Evolutionary conservation across 129 eudicot species (phyloP).

Genomic region (Pittosporum tobira): DNA sequence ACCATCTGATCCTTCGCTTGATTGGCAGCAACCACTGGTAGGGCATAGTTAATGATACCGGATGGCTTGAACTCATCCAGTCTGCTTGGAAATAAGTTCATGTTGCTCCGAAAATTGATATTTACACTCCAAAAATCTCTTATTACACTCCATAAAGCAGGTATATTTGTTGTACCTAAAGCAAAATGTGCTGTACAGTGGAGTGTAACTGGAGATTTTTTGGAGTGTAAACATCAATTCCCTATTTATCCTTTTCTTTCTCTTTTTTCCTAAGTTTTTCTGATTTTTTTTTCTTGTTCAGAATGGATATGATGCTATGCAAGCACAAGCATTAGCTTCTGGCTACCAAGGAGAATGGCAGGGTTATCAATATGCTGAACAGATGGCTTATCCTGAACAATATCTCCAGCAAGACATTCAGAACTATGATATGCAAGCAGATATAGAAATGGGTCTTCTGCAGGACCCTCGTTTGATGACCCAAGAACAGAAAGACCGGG

Average conservation of each 20-base stretch:
- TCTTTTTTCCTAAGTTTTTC: not conserved
- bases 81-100: not conserved
- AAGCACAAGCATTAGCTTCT: slow-evolving; percentile 49
- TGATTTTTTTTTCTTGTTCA: slow-evolving; percentile 19
- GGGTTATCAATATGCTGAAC: slow-evolving; percentile 82
- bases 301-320: slow-evolving; percentile 81
- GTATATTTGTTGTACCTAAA: too few species aligned
- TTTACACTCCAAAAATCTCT: too few species aligned
- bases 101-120: too few species aligned
- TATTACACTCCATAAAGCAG: too few species aligned
- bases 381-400: slow-evolving; percentile 71
- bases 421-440: slow-evolving; percentile 56
- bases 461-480: slow-evolving; percentile 80
- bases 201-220: too few species aligned
- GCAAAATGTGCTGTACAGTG: too few species aligned
- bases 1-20: slow-evolving; percentile 69
- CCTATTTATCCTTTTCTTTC: not conserved
- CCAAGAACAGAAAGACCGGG: slow-evolving; percentile 97
- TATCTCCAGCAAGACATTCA: slow-evolving; percentile 62
- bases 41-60: slow-evolving; percentile 10
- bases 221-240: too few species aligned
- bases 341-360: slow-evolving; percentile 91
- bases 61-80: not conserved
- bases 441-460: slow-evolving; percentile 20
- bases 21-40: slow-evolving; percentile 77